Evolutionary conservation across 768 basidiomycete species (phyloP).

Genomic region (Trametes cinnabarina): DNA sequence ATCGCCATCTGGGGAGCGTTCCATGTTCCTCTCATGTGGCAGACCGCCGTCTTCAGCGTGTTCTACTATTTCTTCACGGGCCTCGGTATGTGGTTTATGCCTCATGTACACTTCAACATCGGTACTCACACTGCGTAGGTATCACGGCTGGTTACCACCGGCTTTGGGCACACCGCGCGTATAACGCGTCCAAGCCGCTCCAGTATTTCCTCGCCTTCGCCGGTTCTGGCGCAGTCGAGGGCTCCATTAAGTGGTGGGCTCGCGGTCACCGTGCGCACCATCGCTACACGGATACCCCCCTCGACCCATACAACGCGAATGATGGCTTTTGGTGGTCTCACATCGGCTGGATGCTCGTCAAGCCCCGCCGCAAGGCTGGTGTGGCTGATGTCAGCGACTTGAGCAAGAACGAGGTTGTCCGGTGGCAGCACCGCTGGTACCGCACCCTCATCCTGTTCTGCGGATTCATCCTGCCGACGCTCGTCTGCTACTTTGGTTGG

Average conservation of each 20-base stretch:
- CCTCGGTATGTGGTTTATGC: conserved; percentile 52
- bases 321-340: conserved; percentile 86
- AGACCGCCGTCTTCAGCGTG: conserved; percentile 70
- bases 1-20: conserved; percentile 71
- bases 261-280: conserved; percentile 97
- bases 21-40: conserved; percentile 62
- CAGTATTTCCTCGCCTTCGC: conserved; percentile 82
- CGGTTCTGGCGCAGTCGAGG: conserved; percentile 92
- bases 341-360: conserved; percentile 91
- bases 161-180: conserved; percentile 94
- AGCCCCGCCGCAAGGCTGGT: conserved; percentile 85
- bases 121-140: conserved; percentile 42
- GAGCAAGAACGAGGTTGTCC: conserved; percentile 71
- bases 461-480: conserved; percentile 71
- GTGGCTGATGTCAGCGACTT: conserved; percentile 89
- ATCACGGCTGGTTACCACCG: conserved; percentile 96
- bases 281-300: conserved; percentile 94
- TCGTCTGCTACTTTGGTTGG: conserved; percentile 80
- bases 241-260: conserved; percentile 99
- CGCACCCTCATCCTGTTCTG: conserved; percentile 64
- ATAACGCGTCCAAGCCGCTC: conserved; percentile 84
- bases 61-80: conserved; percentile 80
- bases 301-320: conserved; percentile 94
- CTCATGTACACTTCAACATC: too few relatives aligned
- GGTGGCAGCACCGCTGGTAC: conserved; percentile 89